phyloP scores from a whole-genome alignment of 306 rosid species.

The Betula pendula region DNA sequence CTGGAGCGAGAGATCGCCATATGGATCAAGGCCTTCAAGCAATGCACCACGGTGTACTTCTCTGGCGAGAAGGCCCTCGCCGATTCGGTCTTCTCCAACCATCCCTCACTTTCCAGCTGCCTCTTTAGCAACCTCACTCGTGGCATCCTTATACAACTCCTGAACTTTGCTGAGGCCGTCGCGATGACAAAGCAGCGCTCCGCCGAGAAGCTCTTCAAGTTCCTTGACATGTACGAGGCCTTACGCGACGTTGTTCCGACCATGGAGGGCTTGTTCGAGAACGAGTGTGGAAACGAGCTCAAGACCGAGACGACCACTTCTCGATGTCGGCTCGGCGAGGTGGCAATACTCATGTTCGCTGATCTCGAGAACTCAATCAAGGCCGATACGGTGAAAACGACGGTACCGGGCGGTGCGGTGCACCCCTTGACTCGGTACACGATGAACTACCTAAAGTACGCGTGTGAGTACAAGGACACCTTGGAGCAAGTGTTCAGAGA shows the following conservation, averaged over 20 bases:
- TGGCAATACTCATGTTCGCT: slow-evolving; percentile 32
- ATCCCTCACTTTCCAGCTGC: slow-evolving; percentile 9
- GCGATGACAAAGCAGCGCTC: slow-evolving; percentile 63
- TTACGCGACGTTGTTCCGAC: slow-evolving; percentile 38
- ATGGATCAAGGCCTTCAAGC: slow-evolving; percentile 49
- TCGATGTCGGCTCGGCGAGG: slow-evolving; percentile 47
- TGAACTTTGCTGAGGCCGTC: slow-evolving; percentile 57
- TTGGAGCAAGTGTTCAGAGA: slow-evolving; percentile 49
- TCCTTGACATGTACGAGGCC: slow-evolving; percentile 64
- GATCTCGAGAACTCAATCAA: slow-evolving; percentile 44
- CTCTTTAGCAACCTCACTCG: slow-evolving; percentile 48
- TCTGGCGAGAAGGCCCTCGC: slow-evolving; percentile 45
- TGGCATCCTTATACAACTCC: slow-evolving; percentile 44
- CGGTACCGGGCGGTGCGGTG: slow-evolving; percentile 51
- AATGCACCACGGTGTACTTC: slow-evolving; percentile 35
- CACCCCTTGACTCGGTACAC: slow-evolving; percentile 53
- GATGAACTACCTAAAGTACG: slow-evolving; percentile 43
- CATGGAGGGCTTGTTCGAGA: slow-evolving; percentile 33
- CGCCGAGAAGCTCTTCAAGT: slow-evolving; percentile 59
- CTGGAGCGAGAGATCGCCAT: slow-evolving; percentile 49
- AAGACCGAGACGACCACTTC: slow-evolving; percentile 38
- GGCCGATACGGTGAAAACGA: slow-evolving; percentile 28
- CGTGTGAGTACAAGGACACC: slow-evolving; percentile 47
- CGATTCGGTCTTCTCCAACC: slow-evolving; percentile 30
- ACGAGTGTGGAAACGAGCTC: slow-evolving; percentile 37